These are phyloP conservation scores for Xerocomellus amylosporus DNA, from an alignment of 768 basidiomycete species.

Conservation along the genomic window DNA sequence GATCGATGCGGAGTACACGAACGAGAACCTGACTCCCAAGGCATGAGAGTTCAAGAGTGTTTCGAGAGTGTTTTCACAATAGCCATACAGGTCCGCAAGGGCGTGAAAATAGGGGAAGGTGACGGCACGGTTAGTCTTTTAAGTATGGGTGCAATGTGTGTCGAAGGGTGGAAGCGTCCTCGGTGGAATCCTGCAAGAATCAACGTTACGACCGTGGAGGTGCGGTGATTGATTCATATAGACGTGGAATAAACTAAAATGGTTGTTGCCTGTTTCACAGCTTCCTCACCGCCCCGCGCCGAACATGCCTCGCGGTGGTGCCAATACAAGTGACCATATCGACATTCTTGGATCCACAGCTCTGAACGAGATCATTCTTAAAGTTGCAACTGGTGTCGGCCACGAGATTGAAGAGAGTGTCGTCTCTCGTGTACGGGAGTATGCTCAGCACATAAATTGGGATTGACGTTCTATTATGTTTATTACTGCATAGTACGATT, in stretches of 20 bases:
- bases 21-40: conserved; percentile 58
- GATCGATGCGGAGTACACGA: conserved; percentile 84
- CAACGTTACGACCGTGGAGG: conserved; percentile 82
- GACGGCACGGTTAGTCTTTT: conserved; percentile 90
- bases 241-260: conserved; percentile 1
- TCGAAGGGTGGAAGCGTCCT: conserved; percentile 87
- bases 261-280: conserved; percentile 37
- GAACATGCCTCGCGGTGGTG: conserved; percentile 82
- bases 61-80: not conserved
- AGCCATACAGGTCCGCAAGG: conserved; percentile 57
- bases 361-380: conserved; percentile 87
- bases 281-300: conserved; percentile 74
- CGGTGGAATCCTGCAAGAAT: conserved; percentile 94
- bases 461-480: conserved; percentile 41
- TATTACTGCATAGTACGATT: conserved; percentile 2
- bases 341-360: conserved; percentile 77
- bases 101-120: conserved; percentile 91
- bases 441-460: conserved; percentile 74
- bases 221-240: conserved; percentile 32
- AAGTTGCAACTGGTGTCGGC: conserved; percentile 82
- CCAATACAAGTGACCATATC: conserved; percentile 88
- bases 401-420: conserved; percentile 66
- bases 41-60: conserved; percentile 26
- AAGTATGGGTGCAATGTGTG: conserved; percentile 93
- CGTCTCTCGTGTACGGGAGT: conserved; percentile 77